Percentiles rank a stretch among this genome's conserved stretches.
phyloP scores from a whole-genome alignment of 2,329 filamentous ascomycete genomes.

The Colletotrichum sp. region DNA sequence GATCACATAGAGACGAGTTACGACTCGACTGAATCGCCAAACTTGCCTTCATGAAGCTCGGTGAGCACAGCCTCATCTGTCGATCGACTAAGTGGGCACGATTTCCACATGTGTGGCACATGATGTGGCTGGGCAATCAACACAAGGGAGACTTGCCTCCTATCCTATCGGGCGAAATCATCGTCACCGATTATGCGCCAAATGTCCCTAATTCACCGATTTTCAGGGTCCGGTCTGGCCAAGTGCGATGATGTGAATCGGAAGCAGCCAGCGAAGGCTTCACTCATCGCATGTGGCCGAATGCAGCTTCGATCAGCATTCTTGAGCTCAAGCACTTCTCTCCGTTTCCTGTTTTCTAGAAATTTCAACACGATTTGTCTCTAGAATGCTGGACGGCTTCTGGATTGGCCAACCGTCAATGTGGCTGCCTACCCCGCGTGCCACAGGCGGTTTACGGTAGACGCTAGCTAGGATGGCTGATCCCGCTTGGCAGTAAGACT shows the following conservation, averaged over 20 bases:
- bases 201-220: background rate
- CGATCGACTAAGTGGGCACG: background rate
- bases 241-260: background rate
- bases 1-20: background rate
- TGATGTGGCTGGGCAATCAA: background rate
- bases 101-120: background rate
- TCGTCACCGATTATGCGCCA: background rate
- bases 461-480: background rate
- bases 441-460: background rate
- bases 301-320: background rate
- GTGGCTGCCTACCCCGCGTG: background rate
- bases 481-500: conserved; percentile 4
- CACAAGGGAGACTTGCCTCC: background rate
- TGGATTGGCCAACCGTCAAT: background rate
- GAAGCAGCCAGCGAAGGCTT: background rate
- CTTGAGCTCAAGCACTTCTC: background rate
- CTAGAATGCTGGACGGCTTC: background rate
- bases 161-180: background rate
- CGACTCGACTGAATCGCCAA: background rate
- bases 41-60: background rate
- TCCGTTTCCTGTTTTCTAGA: background rate
- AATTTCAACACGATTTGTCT: background rate
- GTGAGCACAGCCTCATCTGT: background rate
- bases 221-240: background rate
- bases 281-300: background rate